Evolutionary conservation across 2,329 filamentous ascomycete genomes (phyloP), one percentile per base, ranked within the genome.

Genomic region (Microthyrium microscopicum): DNA sequence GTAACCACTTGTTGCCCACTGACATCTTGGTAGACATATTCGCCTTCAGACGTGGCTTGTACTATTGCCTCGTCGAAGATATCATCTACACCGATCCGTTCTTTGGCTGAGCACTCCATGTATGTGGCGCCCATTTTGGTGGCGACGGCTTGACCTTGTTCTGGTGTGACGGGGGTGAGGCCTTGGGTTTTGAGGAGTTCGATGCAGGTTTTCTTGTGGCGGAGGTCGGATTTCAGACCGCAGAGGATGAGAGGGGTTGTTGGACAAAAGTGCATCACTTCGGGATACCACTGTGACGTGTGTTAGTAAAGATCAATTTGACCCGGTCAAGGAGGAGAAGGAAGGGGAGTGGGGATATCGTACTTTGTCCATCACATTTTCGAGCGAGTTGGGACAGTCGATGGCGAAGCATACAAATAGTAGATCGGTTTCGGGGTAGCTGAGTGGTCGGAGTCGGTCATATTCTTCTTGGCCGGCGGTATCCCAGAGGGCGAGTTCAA

Each of bases 291-390:
- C 89, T 95, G 46, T 30, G n/a, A n/a, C n/a, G n/a, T n/a, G n/a
- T n/a, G n/a, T n/a, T n/a, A n/a, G n/a, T n/a, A 3, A 31, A 37
- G 38, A 48, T 60, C 47, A 50, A 46, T 40, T 19, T 19, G 22
- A 9, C 9, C 11, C 22, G 24, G 29, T 29, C 24, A 29, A n/a
- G 26, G 13, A 16, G 20, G 19, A 7, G 26, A 8, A 24, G 26
- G 29, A 33, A 33, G 16, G 20, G 13, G 19, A 7, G 13, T n/a
- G 9, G 4, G 13, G 24, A 11, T 33, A 8, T 24, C 64, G 41
- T 62, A 94, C 89, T 77, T 98, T 98, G 63, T 98, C 89, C 64
- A 95, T 77, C 38, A 98, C 87, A 57, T 98, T 98, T 53, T 98
- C 89, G 34, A 98, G 67, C 5, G 87, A 95, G 57, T 93, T 94